Evolutionary conservation across 2,329 filamentous ascomycete species (phyloP), one percentile per base, ranked within the genome.

Genomic region (Alternaria dauci): DNA sequence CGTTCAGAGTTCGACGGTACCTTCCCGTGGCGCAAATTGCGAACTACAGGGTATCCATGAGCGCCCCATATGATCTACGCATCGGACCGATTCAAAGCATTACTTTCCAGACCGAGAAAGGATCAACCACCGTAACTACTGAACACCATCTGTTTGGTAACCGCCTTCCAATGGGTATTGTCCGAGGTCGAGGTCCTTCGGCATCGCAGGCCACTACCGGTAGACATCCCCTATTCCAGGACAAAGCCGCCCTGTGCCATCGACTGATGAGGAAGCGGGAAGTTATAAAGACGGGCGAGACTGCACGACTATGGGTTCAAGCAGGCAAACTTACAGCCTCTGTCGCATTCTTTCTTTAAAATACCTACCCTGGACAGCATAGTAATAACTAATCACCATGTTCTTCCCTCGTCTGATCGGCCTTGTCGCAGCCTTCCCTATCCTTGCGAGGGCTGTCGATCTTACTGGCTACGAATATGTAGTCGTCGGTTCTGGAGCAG

Each of bases 401-500:
- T 55, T 71, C 55, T 65, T 73, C 59, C 63, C 58, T 43, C 63
- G 63, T 23, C 50, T 72, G 14, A 60, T 70, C 32, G 58, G 65
- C 42, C 64, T 61, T 38, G 58, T 71, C 38, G 63, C 63, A n/a
- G 66, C 69, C 32, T 63, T 70, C 20, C 43, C 63, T 34, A 67
- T 71, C 16, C 60, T 74, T 30, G 72, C 66, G 32, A 63, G 42
- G 41, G 74, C 72, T 44, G 72, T 69, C 23, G 66, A 76, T 41
- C 70, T 76, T 11, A 74, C 70, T 5, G 73, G 70, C 12, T 89
- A 89, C 69, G 87, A 89, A 61, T 89, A 88, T 75, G 80, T 89
- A 28, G 82, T 89, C 9, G 86, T 89, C 38, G 87, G 87, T 11
- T 87, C 85, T 7, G 74, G 75, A 47, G 71, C 75, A 23, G 75